phyloP scores from a whole-genome alignment of 805 yeast species.

The Schwanniomyces occidentalis region DNA sequence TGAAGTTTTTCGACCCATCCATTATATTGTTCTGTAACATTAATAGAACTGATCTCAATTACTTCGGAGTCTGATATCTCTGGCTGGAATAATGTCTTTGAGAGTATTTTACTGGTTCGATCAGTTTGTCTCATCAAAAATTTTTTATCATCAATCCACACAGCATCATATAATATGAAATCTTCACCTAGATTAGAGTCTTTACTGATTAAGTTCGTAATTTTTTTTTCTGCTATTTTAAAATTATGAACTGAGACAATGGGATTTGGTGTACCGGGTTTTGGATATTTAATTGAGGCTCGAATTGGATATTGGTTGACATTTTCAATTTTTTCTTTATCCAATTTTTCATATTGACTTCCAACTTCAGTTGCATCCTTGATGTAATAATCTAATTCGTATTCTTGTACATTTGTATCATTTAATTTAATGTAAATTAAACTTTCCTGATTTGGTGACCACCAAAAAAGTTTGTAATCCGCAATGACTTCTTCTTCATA shows the following conservation, averaged over 20 bases:
- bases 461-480: constrained; percentile 64
- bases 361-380: constrained; percentile 22
- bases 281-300: constrained; percentile 61
- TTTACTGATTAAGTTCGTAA: constrained; percentile 9
- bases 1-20: constrained; percentile 63
- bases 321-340: constrained; percentile 10
- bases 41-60: constrained; percentile 25
- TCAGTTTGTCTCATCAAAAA: constrained; percentile 65
- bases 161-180: constrained; percentile 57
- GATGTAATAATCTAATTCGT: constrained; percentile 53
- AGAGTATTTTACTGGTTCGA: constrained; percentile 55
- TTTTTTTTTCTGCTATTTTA: constrained; percentile 24
- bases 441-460: constrained; percentile 64
- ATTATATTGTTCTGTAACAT: constrained; percentile 42
- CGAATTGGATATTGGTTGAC: constrained; percentile 48
- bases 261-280: constrained; percentile 70
- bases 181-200: constrained; percentile 34
- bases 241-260: constrained; percentile 45
- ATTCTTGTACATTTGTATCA: constrained; percentile 57
- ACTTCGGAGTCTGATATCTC: constrained; percentile 26
- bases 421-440: constrained; percentile 56
- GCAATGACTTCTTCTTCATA: constrained; percentile 78
- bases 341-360: constrained; percentile 10
- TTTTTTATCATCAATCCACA: constrained; percentile 54
- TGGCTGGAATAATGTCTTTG: constrained; percentile 47